Base-by-base conservation (phyloP, 108 stramenopile species). In the Cyclotella choctawhatcheeana region DNA sequence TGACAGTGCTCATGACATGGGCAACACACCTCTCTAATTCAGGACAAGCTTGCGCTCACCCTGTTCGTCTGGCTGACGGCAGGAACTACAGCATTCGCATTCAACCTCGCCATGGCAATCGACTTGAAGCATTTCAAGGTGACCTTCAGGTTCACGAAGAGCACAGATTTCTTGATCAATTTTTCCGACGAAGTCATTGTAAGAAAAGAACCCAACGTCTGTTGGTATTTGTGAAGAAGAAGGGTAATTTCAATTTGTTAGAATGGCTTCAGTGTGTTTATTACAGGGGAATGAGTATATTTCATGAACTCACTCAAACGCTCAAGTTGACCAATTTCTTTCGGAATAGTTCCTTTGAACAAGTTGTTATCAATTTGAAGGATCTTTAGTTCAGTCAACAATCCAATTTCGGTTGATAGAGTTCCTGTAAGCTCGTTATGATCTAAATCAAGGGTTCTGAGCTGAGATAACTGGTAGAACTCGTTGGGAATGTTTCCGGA, bases 401-500 rank as follows among this genome's bases (percentile, higher is more conserved):
- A 51, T 51, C 50, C 50, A 51, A 51, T n/a, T 22, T 51, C 50
- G 5, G 50, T 51, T 21, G 17, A 7, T 5, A 51, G 5, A 5
- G 50, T 21, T 51, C 17, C 50, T n/a, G 14, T 51, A 17, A 22
- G 50, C 17, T 51, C 17, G 18, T n/a, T 51, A n/a, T 51, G 50
- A n/a, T 43, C 37, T 30, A 33, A 21, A 51, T 40, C 37, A 40
- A 51, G 21, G 14, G 8, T 6, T 5, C 40, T 29, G 17, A 82
- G 50, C 12, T 72, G 40, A 7, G 58, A 16, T 17, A 85, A 26
- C 17, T 64, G 21, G 8, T 81, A 73, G 17, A 85, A 35, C 17
- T 60, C 52, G 18, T 56, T 56, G 7, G 85, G 85, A 55, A 85
- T 79, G 0, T 64, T 75, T 32, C 85, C 85, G 54, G 67, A 67